A percentile compares a stretch with the other conserved stretches of the same genome.
These are phyloP conservation scores for Flaveria trinervia DNA, from an alignment of 129 eudicot genomes.

Conservation along the genomic window DNA sequence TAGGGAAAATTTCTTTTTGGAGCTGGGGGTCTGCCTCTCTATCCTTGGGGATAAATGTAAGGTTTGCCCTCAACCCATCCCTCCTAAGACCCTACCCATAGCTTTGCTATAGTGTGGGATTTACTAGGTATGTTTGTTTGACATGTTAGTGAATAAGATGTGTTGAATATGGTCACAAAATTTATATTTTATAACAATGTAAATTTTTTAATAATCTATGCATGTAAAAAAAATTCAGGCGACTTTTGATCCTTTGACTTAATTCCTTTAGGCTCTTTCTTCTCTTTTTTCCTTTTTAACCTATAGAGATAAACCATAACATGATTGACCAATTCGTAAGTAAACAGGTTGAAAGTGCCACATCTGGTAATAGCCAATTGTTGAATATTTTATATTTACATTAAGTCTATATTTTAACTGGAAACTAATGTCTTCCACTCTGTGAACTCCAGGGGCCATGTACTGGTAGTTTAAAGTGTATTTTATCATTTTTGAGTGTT, in stretches of 20 bases:
- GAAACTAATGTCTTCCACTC: slow-evolving; percentile 4
- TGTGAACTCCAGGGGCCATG: not conserved
- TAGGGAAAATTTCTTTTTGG: too few species aligned
- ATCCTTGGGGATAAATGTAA: too few species aligned
- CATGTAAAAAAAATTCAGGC: not conserved
- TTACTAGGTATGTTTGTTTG: too few species aligned
- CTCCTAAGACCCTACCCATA: too few species aligned
- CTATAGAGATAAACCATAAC: not conserved
- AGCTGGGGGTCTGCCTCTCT: too few species aligned
- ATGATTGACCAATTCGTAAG: not conserved
- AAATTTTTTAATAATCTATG: not conserved
- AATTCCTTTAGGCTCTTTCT: not conserved
- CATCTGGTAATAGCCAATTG: not conserved
- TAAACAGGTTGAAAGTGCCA: not conserved
- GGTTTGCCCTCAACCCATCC: too few species aligned
- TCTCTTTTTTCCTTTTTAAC: not conserved
- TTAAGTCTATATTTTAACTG: slow-evolving; percentile 9
- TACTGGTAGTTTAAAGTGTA: slow-evolving; percentile 10
- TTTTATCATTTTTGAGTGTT: slow-evolving; percentile 12
- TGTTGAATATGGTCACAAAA: not conserved
- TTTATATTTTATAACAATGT: not conserved
- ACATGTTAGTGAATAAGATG: not conserved
- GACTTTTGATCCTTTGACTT: not conserved
- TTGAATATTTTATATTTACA: not conserved
- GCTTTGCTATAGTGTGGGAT: too few species aligned